Evolutionary conservation across 176 grass and related monocot species (phyloP), one percentile per base, ranked within the genome.

Genomic region (Phyllostachys edulis): DNA sequence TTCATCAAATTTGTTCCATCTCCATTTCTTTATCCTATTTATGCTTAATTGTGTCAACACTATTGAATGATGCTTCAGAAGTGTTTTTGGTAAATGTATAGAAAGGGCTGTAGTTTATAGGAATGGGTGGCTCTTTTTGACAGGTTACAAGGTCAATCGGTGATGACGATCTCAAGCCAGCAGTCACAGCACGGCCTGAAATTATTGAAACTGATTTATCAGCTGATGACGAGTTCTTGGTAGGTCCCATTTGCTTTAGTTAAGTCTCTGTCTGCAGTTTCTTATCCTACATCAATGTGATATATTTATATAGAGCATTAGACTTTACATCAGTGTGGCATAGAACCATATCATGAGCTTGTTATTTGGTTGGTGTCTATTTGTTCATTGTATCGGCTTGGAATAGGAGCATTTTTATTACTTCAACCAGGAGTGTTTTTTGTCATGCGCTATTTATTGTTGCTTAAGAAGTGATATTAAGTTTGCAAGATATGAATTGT

Each of bases 71-170:
- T 72, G 37, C 0, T 47, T 49, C 6, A n/a, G 2, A 18, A 50
- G 39, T 36, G 15, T 13, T 76, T 44, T 55, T 57, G 36, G 66
- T 76, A 83, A 38, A 65, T 39, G 62, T n/a, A 74, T 29, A 20
- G 7, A 32, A 82, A 62, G 27, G 56, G n/a, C 13, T 73, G 3
- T 36, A 36, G 3, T 67, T 81, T 44, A 73, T 64, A 12, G 32
- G 8, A 65, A 46, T 37, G 38, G 49, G 8, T 74, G 26, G 9
- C 32, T 47, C 87, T 83, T 89, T 64, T 82, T 88, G 65, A 87
- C 71, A 98, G 96, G 96, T 95, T 63, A 98, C 96, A 78, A 87
- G 96, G 66, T 98, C 96, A 56, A 95, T 98, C 44, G 93, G 91
- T 68, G 96, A 98, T 85, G 93, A 95, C 63, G 96, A 98, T 90